Base-by-base conservation (phyloP, 1,284 basidiomycete genomes). In the Ganoderma sinense region DNA sequence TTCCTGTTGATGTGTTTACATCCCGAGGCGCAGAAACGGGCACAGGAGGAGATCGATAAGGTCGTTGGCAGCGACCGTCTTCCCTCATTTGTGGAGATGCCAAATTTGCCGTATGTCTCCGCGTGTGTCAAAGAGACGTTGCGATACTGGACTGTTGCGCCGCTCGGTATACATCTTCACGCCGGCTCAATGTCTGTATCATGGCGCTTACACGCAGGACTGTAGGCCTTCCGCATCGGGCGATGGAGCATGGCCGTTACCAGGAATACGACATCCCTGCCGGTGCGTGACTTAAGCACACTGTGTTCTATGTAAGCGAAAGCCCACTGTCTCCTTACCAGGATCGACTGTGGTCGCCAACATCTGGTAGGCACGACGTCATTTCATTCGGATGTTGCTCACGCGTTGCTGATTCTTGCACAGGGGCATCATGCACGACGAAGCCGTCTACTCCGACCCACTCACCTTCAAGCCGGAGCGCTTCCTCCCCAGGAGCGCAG, bases 371-470 rank as follows among this genome's bases (percentile, higher is more conserved):
- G 76, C 33, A 7, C 33, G n/a, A n/a, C n/a, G n/a, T n/a, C n/a
- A n/a, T n/a, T 33, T 7, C 33, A 33, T 7, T 7, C 4, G 7
- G 33, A 33, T 33, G 4, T 7, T 33, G 31, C 48, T 43, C 5
- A 51, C 48, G 1, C n/a, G 11, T 40, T 31, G 41, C 5, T n/a
- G 2, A 29, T n/a, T 8, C 20, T 8, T 8, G 18, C 4, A n/a
- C 55, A 86, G 84, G 73, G 82, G 80, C 1, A 85, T 86, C 40
- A 80, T 84, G 79, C 81, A 80, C 41, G 83, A 86, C 70, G 81
- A 83, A 29, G 73, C 65, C 6, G 72, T 76, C 60, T 78, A 78
- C 70, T 67, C 74, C 64, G 73, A 81, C 4, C 82, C 85, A 3
- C 76, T 82, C 11, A 68, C 64, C 11, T 87, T 85, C 74, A 71